phyloP scores from a whole-genome alignment of 371 early-diverging fungal genomes.

The Mortierella sp. region DNA sequence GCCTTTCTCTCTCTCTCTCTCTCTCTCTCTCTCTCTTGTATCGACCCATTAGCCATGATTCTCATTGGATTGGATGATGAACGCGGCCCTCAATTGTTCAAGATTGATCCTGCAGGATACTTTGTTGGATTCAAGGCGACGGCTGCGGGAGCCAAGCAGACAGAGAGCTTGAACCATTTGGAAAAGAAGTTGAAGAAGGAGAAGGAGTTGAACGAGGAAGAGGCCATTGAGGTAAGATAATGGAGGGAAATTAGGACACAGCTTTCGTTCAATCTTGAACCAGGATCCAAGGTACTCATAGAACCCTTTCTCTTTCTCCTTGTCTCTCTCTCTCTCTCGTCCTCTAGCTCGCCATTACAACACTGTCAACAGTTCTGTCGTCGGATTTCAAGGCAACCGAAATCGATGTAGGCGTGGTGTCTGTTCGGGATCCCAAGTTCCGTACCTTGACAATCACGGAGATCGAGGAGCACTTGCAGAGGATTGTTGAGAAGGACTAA shows the following conservation, averaged over 20 bases:
- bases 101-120: constrained; percentile 98
- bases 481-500: constrained; percentile 90
- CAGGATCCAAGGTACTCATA: no score
- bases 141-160: constrained; percentile 97
- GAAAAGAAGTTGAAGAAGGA: constrained; percentile 98
- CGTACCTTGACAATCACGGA: constrained; percentile 81
- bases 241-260: no score
- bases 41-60: constrained; percentile 83
- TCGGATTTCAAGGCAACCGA: constrained; percentile 96
- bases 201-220: constrained; percentile 81
- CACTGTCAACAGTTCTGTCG: constrained; percentile 90
- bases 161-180: constrained; percentile 94
- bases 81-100: constrained; percentile 95
- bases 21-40: background rate
- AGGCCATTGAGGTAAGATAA: constrained; percentile 88
- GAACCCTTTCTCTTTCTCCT: no score
- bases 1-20: no score
- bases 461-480: constrained; percentile 92
- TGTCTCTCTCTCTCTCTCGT: no score
- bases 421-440: constrained; percentile 80
- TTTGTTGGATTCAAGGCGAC: constrained; percentile 97
- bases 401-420: constrained; percentile 93
- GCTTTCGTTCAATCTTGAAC: background rate
- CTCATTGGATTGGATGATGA: constrained; percentile 96
- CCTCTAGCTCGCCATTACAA: constrained; percentile 89